Percentiles rank a stretch among this genome's conserved stretches.
Conservation (phyloP, 805 yeast genomes). For the Lachancea kluyveri region DNA sequence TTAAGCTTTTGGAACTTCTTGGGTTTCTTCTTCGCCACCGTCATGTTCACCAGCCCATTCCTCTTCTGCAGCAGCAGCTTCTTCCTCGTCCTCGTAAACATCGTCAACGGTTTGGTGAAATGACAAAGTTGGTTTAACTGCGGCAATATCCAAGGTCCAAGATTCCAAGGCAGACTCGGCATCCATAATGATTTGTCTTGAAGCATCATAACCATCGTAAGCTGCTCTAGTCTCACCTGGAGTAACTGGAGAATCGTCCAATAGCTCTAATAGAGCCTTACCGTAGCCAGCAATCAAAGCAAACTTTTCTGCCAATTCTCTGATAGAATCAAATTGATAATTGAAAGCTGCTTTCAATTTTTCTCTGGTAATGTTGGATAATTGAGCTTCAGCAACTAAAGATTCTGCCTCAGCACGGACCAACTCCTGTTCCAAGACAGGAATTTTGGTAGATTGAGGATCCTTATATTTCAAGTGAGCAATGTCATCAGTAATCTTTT, state of each 20-base stretch:
- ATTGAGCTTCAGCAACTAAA: constrained; percentile 97
- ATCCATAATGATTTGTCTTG: constrained; percentile 95
- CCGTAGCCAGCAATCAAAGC: constrained; percentile 99
- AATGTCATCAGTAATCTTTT: constrained; percentile 94
- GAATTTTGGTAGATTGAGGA: constrained; percentile 94
- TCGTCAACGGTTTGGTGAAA: constrained; percentile 72
- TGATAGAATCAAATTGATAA: constrained; percentile 91
- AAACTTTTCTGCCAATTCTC: constrained; percentile 92
- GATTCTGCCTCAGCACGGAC: constrained; percentile 99
- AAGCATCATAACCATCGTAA: constrained; percentile 96
- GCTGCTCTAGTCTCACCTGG: constrained; percentile 99
- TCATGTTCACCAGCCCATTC: constrained; percentile 23
- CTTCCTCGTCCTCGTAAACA: constrained; percentile 45
- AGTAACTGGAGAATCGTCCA: constrained; percentile 95
- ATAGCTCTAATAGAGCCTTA: constrained; percentile 89
- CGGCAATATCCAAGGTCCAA: constrained; percentile 96
- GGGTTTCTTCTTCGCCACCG: constrained; percentile 33
- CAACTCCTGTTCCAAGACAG: constrained; percentile 94
- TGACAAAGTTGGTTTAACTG: constrained; percentile 87
- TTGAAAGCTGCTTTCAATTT: constrained; percentile 95
- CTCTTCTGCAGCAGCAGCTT: constrained; percentile 35
- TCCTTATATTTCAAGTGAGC: constrained; percentile 98
- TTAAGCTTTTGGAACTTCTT: no score
- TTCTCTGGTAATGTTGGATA: constrained; percentile 96
- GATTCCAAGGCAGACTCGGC: constrained; percentile 92